Evolutionary conservation across 352 stramenopile genomes (phyloP).

Genomic region (Phytophthora pluvialis): DNA sequence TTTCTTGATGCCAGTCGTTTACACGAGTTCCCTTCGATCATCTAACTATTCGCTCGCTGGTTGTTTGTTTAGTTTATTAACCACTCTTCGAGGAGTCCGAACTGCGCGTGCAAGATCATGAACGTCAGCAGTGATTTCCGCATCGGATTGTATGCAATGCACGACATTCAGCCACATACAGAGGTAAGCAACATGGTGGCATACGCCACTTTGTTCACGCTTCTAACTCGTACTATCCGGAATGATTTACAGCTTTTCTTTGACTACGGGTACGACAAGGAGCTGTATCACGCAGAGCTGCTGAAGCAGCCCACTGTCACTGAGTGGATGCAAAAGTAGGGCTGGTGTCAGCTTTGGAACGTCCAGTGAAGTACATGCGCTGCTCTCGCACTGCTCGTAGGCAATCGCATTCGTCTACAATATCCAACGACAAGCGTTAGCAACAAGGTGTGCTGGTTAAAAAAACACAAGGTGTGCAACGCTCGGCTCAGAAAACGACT

Average conservation of each 20-base stretch:
- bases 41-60: slow-evolving; percentile 1
- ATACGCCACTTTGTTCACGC: background rate
- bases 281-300: slow-evolving; percentile 63
- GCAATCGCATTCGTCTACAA: slow-evolving; percentile 8
- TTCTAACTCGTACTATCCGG: background rate
- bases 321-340: slow-evolving; percentile 66
- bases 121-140: slow-evolving; percentile 93
- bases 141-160: slow-evolving; percentile 93
- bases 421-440: slow-evolving; percentile 1
- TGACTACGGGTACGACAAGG: slow-evolving; percentile 84
- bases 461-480: slow-evolving; percentile 1
- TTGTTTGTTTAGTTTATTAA: slow-evolving; percentile 87
- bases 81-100: slow-evolving; percentile 78
- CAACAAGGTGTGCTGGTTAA: background rate
- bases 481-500: background rate
- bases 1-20: background rate
- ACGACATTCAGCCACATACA: slow-evolving; percentile 88
- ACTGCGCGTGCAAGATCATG: slow-evolving; percentile 91
- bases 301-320: slow-evolving; percentile 69
- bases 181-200: slow-evolving; percentile 51
- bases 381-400: background rate
- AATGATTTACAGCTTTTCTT: slow-evolving; percentile 77
- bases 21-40: background rate
- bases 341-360: background rate
- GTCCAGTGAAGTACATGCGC: slow-evolving; percentile 2